Evolutionary conservation across 805 yeast genomes (phyloP).

Genomic region (Brettanomyces bruxellensis): DNA sequence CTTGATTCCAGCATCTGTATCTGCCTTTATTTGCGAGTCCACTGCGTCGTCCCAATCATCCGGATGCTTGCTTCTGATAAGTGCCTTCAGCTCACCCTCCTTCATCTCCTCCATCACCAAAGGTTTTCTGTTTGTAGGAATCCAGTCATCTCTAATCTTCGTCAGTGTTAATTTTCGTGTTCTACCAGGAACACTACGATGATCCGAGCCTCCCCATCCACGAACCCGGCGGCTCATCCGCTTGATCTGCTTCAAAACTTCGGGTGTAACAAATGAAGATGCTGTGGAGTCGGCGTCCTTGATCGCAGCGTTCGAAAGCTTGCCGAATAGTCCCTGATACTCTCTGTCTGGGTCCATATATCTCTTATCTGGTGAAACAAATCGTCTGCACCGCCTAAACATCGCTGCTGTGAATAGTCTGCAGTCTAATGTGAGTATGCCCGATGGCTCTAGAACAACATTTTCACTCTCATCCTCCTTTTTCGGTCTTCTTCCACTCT

Average conservation of each 20-base stretch:
- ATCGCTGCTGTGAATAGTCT: conserved; percentile 37
- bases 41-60: conserved; percentile 44
- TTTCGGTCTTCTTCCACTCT: conserved; percentile 11
- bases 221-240: conserved; percentile 48
- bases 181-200: conserved; percentile 66
- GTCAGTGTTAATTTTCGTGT: conserved; percentile 58
- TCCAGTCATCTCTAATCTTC: conserved; percentile 71
- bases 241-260: conserved; percentile 54
- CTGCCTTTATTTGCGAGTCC: conserved; percentile 28
- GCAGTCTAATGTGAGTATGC: conserved; percentile 20
- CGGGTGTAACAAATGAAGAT: conserved; percentile 60
- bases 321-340: conserved; percentile 61
- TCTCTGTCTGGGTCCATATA: conserved; percentile 73
- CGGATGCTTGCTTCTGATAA: conserved; percentile 21
- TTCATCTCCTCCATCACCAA: conserved; percentile 35
- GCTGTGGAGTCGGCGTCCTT: conserved; percentile 74
- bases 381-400: conserved; percentile 29
- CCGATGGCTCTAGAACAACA: conserved; percentile 21
- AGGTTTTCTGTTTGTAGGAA: conserved; percentile 59
- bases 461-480: conserved; percentile 21
- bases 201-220: conserved; percentile 83
- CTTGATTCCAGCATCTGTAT: conserved; percentile 37
- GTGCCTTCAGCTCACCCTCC: conserved; percentile 28
- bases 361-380: conserved; percentile 37
- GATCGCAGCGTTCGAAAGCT: conserved; percentile 54